A percentile compares a stretch with the other conserved stretches of the same genome.
Conservation (phyloP, 805 yeast species). For the Yamadazyma endophytica region DNA sequence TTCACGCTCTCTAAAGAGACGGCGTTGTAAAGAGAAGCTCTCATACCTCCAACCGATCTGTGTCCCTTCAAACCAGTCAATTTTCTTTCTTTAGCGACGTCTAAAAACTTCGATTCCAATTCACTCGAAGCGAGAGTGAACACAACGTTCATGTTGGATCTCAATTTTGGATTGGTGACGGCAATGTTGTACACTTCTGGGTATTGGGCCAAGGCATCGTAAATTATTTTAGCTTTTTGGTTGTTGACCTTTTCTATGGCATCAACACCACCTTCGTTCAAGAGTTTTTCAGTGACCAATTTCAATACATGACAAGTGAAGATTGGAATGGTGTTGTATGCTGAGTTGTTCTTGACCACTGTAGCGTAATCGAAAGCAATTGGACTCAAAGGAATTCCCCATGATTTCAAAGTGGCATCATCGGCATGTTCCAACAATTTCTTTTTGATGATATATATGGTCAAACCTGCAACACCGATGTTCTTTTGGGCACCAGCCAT, state of each 20-base stretch:
- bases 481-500: constrained; percentile 99
- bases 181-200: constrained; percentile 65
- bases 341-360: constrained; percentile 82
- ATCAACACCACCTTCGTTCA: constrained; percentile 68
- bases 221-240: constrained; percentile 60
- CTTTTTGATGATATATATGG: constrained; percentile 87
- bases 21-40: constrained; percentile 92
- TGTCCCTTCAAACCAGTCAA: constrained; percentile 90
- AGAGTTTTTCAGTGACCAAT: constrained; percentile 63
- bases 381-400: constrained; percentile 77
- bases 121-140: constrained; percentile 69
- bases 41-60: constrained; percentile 94
- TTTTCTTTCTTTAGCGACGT: constrained; percentile 55
- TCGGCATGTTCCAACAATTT: constrained; percentile 63
- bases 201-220: constrained; percentile 59
- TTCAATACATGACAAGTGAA: constrained; percentile 85
- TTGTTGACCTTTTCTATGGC: constrained; percentile 55
- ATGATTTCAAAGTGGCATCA: constrained; percentile 53
- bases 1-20: constrained; percentile 60
- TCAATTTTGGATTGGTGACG: constrained; percentile 50
- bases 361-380: constrained; percentile 85
- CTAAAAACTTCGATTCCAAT: constrained; percentile 65
- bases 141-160: constrained; percentile 92
- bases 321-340: constrained; percentile 94
- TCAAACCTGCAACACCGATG: constrained; percentile 94